phyloP scores from a whole-genome alignment of 768 basidiomycete genomes.

The Leccinum broughii region DNA sequence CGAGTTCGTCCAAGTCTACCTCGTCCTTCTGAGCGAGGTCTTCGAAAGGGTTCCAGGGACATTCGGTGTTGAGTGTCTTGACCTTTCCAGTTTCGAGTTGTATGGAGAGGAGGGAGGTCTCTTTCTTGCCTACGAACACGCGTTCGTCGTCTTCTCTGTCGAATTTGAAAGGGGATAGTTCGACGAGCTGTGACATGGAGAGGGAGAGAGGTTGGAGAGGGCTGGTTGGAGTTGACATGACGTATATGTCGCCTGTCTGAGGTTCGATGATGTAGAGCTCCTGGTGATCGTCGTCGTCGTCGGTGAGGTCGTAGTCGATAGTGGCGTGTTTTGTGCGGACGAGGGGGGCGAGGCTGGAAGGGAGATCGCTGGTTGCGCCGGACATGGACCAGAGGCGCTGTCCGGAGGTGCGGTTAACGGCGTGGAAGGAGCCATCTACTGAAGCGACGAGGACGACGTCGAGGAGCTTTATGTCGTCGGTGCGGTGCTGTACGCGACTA shows the following conservation, averaged over 20 bases:
- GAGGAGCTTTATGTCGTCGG: constrained; percentile 56
- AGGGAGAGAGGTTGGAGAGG: constrained; percentile 87
- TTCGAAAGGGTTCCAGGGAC: constrained; percentile 72
- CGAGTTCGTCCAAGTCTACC: constrained; percentile 60
- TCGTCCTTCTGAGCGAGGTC: constrained; percentile 46
- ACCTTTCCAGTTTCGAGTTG: constrained; percentile 81
- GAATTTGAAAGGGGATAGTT: constrained; percentile 83
- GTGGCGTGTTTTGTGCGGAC: constrained; percentile 68
- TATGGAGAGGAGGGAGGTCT: constrained; percentile 75
- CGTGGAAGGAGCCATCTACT: constrained; percentile 94
- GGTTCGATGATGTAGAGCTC: constrained; percentile 95
- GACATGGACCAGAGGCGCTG: constrained; percentile 87
- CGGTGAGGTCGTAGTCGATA: constrained; percentile 54
- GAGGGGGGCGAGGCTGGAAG: constrained; percentile 67
- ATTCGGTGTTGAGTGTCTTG: constrained; percentile 74
- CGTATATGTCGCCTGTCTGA: constrained; percentile 90
- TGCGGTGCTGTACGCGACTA: constrained; percentile 7
- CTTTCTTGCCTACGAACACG: constrained; percentile 88
- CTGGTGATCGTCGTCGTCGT: constrained; percentile 52
- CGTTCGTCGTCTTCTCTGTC: constrained; percentile 52
- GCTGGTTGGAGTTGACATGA: constrained; percentile 66
- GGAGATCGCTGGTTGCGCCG: constrained; percentile 47
- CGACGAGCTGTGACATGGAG: constrained; percentile 90
- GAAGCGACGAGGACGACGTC: constrained; percentile 89
- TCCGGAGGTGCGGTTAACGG: constrained; percentile 85